Evolutionary conservation across 495 filamentous ascomycete genomes (phyloP).

Genomic region (Penicilliopsis zonata): DNA sequence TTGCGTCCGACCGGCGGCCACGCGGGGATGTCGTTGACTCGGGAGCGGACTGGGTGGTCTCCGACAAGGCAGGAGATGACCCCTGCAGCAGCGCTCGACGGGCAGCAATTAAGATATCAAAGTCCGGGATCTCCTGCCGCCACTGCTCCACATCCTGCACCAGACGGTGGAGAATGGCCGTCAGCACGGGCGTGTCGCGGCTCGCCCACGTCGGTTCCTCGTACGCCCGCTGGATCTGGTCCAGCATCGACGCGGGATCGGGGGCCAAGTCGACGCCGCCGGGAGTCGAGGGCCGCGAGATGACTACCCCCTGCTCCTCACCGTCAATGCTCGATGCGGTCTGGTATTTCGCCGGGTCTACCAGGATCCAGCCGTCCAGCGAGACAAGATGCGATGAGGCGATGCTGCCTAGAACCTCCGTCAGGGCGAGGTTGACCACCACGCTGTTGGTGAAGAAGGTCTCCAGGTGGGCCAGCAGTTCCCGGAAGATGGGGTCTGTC

Average conservation of each 20-base stretch:
- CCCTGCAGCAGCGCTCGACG: constrained; percentile 43
- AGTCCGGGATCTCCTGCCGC: constrained; percentile 57
- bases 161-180: constrained; percentile 33
- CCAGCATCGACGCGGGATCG: constrained; percentile 12
- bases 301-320: not conserved
- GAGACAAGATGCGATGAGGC: constrained; percentile 71
- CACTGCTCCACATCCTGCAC: constrained; percentile 54
- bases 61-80: no score
- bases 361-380: constrained; percentile 81
- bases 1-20: constrained; percentile 5
- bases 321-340: no score
- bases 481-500: constrained; percentile 66
- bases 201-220: constrained; percentile 26
- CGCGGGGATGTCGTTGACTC: constrained; percentile 9
- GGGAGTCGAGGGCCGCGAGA: not conserved
- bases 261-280: no score
- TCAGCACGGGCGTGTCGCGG: constrained; percentile 25
- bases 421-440: constrained; percentile 77
- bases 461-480: constrained; percentile 54
- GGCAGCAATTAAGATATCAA: constrained; percentile 64
- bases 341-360: constrained; percentile 45
- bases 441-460: constrained; percentile 83
- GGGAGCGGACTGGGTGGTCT: no score
- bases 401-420: constrained; percentile 70
- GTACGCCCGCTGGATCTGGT: constrained; percentile 18